These are phyloP conservation scores for Aspergillus sp. DNA, from an alignment of 2,329 filamentous ascomycete species.

Conservation along the genomic window DNA sequence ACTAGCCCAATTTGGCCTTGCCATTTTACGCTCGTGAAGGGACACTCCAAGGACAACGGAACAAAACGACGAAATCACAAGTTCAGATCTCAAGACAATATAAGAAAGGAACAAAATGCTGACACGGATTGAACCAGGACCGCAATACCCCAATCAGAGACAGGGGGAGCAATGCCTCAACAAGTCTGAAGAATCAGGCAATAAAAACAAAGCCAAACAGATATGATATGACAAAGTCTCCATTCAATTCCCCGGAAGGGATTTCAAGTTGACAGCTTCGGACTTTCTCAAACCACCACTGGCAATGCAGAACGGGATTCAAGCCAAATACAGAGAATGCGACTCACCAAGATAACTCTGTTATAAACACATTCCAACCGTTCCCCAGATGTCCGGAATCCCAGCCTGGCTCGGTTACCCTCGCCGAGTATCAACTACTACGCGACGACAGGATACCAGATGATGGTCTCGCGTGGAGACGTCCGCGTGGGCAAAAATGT, in stretches of 20 bases:
- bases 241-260: background rate
- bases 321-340: background rate
- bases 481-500: too few species aligned
- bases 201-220: background rate
- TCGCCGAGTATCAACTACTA: too few species aligned
- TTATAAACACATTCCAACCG: too few species aligned
- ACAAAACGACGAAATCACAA: background rate
- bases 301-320: background rate
- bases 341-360: too few species aligned
- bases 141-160: too few species aligned
- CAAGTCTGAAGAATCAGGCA: background rate
- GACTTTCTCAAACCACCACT: too few species aligned
- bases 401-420: too few species aligned
- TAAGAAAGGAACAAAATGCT: background rate
- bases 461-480: too few species aligned
- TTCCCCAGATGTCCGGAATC: too few species aligned
- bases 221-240: background rate
- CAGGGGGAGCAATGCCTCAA: background rate
- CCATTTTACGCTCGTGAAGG: constrained; percentile 11
- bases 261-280: background rate
- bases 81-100: background rate
- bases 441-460: too few species aligned
- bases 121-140: too few species aligned
- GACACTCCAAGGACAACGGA: background rate
- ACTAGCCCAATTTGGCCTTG: constrained; percentile 15